These are phyloP conservation scores for Yarrowia yakushimensis DNA, from an alignment of 805 yeast species.

Conservation along the genomic window DNA sequence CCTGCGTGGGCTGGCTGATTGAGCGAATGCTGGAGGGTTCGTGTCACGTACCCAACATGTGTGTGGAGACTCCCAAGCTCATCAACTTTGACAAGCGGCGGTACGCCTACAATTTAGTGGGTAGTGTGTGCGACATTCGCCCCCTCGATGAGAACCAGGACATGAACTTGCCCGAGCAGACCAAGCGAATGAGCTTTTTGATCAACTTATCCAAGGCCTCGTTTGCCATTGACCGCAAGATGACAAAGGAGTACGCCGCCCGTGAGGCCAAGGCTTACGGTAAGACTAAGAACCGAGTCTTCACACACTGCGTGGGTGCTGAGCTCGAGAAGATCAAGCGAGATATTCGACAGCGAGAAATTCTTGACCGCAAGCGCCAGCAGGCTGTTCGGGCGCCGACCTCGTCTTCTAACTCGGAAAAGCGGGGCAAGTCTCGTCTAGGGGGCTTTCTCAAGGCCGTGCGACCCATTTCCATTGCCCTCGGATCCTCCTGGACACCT, in stretches of 20 bases:
- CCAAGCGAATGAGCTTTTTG: constrained; percentile 33
- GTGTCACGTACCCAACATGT: constrained; percentile 75
- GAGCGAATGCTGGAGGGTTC: constrained; percentile 75
- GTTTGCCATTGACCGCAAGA: constrained; percentile 34
- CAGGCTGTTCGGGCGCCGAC: constrained; percentile 8
- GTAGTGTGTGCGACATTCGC: constrained; percentile 49
- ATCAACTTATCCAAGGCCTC: constrained; percentile 36
- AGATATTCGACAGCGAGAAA: constrained; percentile 49
- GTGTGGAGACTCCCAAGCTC: constrained; percentile 56
- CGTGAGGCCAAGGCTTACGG: constrained; percentile 44
- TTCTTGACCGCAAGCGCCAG: constrained; percentile 31
- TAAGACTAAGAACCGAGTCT: constrained; percentile 43
- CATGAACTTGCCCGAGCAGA: constrained; percentile 28
- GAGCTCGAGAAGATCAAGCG: constrained; percentile 53
- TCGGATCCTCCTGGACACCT: constrained; percentile 26
- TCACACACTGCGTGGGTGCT: constrained; percentile 44
- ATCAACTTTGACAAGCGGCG: constrained; percentile 85
- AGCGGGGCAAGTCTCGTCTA: constrained; percentile 35
- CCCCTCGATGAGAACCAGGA: constrained; percentile 31
- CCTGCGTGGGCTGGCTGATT: constrained; percentile 89
- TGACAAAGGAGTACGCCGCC: constrained; percentile 42
- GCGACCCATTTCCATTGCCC: constrained; percentile 42
- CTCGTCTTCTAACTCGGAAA: constrained; percentile 18
- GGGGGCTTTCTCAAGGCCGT: constrained; percentile 43
- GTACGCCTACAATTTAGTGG: constrained; percentile 58